Conservation (phyloP, 1,284 basidiomycete species). For the Pterulicium gracile region DNA sequence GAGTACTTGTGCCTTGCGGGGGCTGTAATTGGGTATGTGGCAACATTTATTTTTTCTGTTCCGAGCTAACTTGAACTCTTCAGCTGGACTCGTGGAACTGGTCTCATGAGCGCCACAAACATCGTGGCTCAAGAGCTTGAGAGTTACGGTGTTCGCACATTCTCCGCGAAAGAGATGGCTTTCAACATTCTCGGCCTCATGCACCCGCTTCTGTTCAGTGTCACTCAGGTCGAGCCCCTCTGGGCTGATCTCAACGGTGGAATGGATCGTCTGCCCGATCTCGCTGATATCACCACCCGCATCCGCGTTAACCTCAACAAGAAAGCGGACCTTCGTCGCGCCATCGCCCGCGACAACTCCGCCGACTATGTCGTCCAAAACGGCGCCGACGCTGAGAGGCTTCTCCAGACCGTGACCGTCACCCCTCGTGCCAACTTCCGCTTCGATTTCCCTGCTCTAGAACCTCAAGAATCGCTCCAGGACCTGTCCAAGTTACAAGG, state of each 20-base stretch:
- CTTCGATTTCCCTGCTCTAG: constrained; percentile 84
- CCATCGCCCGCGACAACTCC: constrained; percentile 88
- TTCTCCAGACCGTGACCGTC: constrained; percentile 88
- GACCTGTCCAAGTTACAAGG: constrained; percentile 75
- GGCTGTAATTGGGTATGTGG: constrained; percentile 86
- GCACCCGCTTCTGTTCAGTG: constrained; percentile 99
- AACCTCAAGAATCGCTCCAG: constrained; percentile 52
- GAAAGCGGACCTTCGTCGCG: constrained; percentile 87
- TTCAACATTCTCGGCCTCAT: constrained; percentile 99
- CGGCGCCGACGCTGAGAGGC: constrained; percentile 86
- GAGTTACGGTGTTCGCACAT: constrained; percentile 89
- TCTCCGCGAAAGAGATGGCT: constrained; percentile 99
- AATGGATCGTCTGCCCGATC: constrained; percentile 93
- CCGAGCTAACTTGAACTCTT: constrained; percentile 11
- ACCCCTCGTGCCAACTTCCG: constrained; percentile 96
- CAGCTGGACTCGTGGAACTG: constrained; percentile 97
- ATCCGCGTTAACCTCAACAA: constrained; percentile 72
- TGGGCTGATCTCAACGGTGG: constrained; percentile 97
- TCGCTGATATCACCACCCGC: constrained; percentile 83
- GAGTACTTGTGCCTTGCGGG: constrained; percentile 97
- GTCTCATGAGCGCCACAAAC: constrained; percentile 93
- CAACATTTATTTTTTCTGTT: constrained; percentile 10
- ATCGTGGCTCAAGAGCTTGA: constrained; percentile 93
- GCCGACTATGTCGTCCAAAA: constrained; percentile 91
- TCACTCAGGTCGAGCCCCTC: constrained; percentile 99